Conservation (phyloP, 139 green algal species). For the Microglena sp. region DNA sequence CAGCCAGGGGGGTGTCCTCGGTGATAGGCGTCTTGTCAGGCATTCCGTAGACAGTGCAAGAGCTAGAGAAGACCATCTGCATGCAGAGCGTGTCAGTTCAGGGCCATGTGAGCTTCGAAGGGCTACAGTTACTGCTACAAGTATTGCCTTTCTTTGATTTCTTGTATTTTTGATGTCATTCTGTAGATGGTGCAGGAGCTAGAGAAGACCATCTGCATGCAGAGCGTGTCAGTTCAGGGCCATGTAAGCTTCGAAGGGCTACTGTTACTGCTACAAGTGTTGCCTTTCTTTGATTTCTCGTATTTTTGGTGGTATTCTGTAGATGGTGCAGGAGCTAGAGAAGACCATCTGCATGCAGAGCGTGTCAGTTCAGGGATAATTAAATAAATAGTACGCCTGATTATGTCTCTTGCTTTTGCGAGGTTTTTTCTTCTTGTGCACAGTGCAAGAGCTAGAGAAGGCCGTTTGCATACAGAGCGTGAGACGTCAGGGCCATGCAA, state of each 20-base stretch:
- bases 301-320: too few relatives aligned
- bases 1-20: slow-evolving; percentile 66
- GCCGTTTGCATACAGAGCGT: slow-evolving; percentile 58
- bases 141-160: too few relatives aligned
- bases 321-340: slow-evolving; percentile 88
- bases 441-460: slow-evolving; percentile 87
- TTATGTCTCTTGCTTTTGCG: too few relatives aligned
- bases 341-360: slow-evolving; percentile 76
- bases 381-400: too few relatives aligned
- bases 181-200: slow-evolving; percentile 95
- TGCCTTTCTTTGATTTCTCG: too few relatives aligned
- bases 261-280: too few relatives aligned
- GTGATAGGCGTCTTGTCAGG: slow-evolving; percentile 80
- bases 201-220: slow-evolving; percentile 80
- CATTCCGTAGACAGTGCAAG: slow-evolving; percentile 94
- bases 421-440: too few relatives aligned
- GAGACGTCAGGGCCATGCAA: slow-evolving; percentile 2
- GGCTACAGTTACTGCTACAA: too few relatives aligned
- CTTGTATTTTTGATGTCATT: too few relatives aligned
- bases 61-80: slow-evolving; percentile 88
- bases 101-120: too few relatives aligned
- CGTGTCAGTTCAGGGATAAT: not conserved
- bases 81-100: slow-evolving; percentile 5
- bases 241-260: too few relatives aligned
- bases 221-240: not conserved